phyloP scores from a whole-genome alignment of 2,329 filamentous ascomycete species.

The Phyllosticta paracitricarpa region DNA sequence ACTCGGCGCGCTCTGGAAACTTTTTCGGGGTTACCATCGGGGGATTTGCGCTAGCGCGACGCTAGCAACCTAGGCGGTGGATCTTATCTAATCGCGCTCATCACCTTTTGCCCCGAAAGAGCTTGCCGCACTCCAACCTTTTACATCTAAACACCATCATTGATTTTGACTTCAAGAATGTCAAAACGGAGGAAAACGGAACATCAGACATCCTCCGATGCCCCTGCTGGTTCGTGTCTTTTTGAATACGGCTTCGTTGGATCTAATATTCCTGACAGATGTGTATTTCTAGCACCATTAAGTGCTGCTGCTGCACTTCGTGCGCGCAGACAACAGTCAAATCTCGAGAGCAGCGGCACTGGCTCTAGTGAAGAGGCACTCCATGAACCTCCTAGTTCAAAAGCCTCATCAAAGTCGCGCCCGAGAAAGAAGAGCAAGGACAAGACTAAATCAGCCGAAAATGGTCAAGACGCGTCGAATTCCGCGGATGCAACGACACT shows the following conservation, averaged over 20 bases:
- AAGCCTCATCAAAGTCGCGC: neutral
- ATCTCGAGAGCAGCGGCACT: neutral
- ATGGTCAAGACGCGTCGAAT: neutral
- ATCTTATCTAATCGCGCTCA: slow-evolving; percentile 8
- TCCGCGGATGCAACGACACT: neutral
- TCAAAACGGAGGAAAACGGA: slow-evolving; percentile 4
- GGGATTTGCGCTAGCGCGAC: neutral
- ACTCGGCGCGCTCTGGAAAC: slow-evolving; percentile 1
- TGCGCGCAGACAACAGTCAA: slow-evolving; percentile 1
- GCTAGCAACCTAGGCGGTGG: slow-evolving; percentile 1
- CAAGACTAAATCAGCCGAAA: neutral
- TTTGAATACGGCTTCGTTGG: neutral
- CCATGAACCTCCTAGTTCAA: neutral
- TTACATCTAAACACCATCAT: neutral
- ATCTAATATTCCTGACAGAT: slow-evolving; percentile 9
- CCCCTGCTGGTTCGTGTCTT: neutral
- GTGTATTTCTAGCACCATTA: neutral
- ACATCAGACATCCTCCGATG: neutral
- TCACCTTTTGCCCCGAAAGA: neutral
- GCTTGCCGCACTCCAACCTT: neutral
- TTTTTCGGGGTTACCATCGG: slow-evolving; percentile 2
- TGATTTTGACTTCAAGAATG: neutral
- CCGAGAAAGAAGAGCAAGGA: neutral
- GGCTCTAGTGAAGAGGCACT: neutral
- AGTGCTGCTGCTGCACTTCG: slow-evolving; percentile 8